Evolutionary conservation across 164 flowering plant genomes (phyloP), one percentile per base, ranked within the genome.

Genomic region (Vitis amurensis): DNA sequence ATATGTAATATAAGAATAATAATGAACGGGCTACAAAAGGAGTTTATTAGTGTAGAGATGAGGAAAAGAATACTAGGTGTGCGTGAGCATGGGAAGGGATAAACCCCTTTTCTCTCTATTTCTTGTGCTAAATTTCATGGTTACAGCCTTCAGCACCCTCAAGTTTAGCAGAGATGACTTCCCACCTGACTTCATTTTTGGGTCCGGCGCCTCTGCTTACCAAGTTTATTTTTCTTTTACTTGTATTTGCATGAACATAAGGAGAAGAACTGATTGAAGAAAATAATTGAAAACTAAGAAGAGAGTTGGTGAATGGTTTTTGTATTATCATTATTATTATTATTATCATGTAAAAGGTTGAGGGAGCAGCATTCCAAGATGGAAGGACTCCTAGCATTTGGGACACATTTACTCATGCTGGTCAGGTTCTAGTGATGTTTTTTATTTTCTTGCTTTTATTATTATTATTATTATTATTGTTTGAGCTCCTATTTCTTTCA

Each of bases 381-480:
- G 85, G 85, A 44, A 78, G 88, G 68, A 74, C 79, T 61, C 84
- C 88, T 2, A 80, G 82, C 67, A 53, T 82, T 16, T 84, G 85
- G 85, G 85, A 84, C 50, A 73, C 77, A 13, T 78, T 64, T 59
- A 58, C 74, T 60, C 81, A 77, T n/a, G 61, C 68, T 13, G 82
- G 80, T 78, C 53, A 12, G 59, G 29, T 55, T 57, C 15, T 30
- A 48, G 62, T 64, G 27, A 23, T 23, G 27, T 48, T 56, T 5
- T 11, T 55, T 48, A 4, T 16, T 11, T 10, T 8, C 0, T 7
- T 12, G 50, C 8, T 27, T 49, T 48, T 23, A 6, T 30, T 70
- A 19, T 9, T 52, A 17, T 44, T 0, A 13, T 0, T 17, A 17
- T 17, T 17, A 17, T 17, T 17, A 17, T 48, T 23, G 50, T 30